Evolutionary conservation across 2,329 filamentous ascomycete genomes (phyloP), one percentile per base, ranked within the genome.

Genomic region (Penicillium nordicum): DNA sequence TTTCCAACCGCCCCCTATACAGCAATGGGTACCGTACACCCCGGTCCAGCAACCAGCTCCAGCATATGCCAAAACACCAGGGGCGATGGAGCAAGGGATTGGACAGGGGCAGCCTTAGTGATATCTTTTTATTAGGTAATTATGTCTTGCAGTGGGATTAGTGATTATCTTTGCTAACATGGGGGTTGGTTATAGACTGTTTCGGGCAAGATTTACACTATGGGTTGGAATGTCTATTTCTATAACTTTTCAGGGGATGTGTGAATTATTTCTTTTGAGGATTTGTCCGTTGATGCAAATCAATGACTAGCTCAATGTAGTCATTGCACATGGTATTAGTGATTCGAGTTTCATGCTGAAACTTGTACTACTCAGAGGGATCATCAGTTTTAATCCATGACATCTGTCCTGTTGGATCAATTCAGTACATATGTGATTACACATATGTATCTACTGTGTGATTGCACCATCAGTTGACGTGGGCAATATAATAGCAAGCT

Each of bases 1-100:
- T 8, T 63, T 63, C 27, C 58, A 60, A 4, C 60, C 60, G 29
- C 60, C 60, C 8, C 62, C 60, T 46, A 43, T 62, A n/a, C 50
- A 55, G 25, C 58, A 65, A 49, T 65, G 63, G 63, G 47, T 50
- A 43, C 57, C 42, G 34, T 48, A 52, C 45, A 51, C 45, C 9
- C 45, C 50, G 6, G 53, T 62, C 8, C 61, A 63, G 25, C 60
- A 65, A 40, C 63, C 63, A 14, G 53, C 56, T 1, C 57, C 59
- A 4, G 58, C 57, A n/a, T 55, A 44, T n/a, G 14, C 29, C 12
- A 42, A 53, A 18, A 57, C 52, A 3, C 57, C 62, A 4, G 47
- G 50, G 18, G 49, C 47, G 16, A 54, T 59, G 60, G 60, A 64
- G 34, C 52, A 61, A 16, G 62, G 58, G 0, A 14, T 55, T 43